These are phyloP conservation scores for Russula sp. DNA, from an alignment of 768 basidiomycete genomes.

Conservation along the genomic window DNA sequence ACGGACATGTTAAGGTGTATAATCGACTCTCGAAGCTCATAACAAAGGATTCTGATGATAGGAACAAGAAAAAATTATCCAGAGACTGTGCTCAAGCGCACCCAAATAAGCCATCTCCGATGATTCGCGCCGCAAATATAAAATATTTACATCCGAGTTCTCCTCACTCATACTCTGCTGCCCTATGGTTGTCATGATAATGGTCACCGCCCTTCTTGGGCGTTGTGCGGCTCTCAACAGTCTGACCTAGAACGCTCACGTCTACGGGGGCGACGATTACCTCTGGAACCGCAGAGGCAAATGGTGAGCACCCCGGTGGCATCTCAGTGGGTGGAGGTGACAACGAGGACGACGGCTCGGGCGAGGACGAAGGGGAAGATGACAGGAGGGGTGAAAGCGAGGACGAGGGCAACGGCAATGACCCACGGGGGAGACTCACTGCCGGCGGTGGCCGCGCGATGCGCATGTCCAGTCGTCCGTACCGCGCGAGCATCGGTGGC, in stretches of 20 bases:
- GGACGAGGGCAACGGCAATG: neutral
- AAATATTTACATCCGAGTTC: neutral
- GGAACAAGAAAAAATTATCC: neutral
- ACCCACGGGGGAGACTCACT: constrained; percentile 4
- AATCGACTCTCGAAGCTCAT: neutral
- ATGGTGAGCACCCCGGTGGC: neutral
- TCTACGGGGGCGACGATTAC: constrained; percentile 8
- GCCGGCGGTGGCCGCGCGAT: constrained; percentile 12
- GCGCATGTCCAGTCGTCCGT: constrained; percentile 7
- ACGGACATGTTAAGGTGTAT: too few relatives aligned
- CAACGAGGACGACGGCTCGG: neutral
- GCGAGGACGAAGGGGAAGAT: neutral
- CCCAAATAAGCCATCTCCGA: neutral
- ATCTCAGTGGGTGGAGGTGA: neutral
- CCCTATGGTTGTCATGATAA: neutral
- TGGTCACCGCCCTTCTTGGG: constrained; percentile 8
- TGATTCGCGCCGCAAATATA: neutral
- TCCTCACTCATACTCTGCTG: neutral
- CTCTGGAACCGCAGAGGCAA: neutral
- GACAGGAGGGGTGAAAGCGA: neutral
- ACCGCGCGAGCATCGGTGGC: constrained; percentile 12
- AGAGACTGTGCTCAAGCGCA: neutral
- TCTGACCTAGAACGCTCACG: neutral
- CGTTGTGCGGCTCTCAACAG: constrained; percentile 9
- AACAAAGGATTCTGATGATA: neutral